These are phyloP conservation scores for Jatropha podagrica DNA, from an alignment of 441 rosid species.

Conservation along the genomic window DNA sequence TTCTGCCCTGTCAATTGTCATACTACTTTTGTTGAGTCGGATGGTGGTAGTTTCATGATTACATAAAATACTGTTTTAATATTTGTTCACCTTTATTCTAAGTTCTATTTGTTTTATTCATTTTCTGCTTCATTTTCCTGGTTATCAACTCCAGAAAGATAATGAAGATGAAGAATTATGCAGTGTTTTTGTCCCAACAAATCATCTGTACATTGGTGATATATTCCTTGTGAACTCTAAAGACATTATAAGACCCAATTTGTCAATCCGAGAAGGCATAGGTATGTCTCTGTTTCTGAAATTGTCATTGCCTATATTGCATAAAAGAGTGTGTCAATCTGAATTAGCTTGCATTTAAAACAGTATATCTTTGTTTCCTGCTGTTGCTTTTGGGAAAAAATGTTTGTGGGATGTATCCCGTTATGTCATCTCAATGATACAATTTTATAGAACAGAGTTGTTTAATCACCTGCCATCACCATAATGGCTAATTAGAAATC, in stretches of 20 bases:
- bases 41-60: neutral
- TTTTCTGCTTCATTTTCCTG: conserved; percentile 9
- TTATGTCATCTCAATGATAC: neutral
- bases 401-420: neutral
- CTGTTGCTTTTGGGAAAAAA: neutral
- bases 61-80: neutral
- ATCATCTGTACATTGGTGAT: conserved; percentile 91
- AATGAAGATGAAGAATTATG: conserved; percentile 85
- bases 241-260: conserved; percentile 82
- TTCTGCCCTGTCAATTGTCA: neutral
- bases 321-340: no score
- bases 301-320: neutral
- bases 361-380: neutral
- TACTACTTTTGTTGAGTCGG: neutral
- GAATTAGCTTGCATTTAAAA: neutral
- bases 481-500: neutral
- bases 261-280: conserved; percentile 87
- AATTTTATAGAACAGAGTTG: neutral
- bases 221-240: conserved; percentile 79
- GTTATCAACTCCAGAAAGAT: conserved; percentile 51
- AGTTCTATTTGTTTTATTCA: neutral
- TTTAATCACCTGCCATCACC: neutral
- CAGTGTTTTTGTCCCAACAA: conserved; percentile 88
- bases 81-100: neutral
- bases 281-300: conserved; percentile 37